Evolutionary conservation across 2,329 filamentous ascomycete species (phyloP).

Genomic region (Neofusicoccum sp.): DNA sequence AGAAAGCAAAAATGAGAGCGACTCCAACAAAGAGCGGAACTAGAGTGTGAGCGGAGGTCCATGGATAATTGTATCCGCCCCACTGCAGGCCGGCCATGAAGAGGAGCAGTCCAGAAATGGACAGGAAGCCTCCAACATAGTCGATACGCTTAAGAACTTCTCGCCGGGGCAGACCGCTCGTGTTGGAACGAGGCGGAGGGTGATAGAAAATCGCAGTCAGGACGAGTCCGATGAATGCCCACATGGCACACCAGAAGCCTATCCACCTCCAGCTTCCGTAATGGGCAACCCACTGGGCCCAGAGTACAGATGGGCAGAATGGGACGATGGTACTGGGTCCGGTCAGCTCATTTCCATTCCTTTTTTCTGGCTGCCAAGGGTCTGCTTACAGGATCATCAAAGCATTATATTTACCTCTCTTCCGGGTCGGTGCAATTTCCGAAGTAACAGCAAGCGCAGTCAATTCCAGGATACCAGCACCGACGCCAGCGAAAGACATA

Average conservation of each 20-base stretch:
- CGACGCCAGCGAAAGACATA: conserved; percentile 35
- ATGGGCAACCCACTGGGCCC: conserved; percentile 32
- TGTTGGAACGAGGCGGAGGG: conserved; percentile 31
- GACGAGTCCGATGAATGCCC: conserved; percentile 27
- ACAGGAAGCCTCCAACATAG: conserved; percentile 31
- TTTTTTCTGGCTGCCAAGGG: too few relatives aligned
- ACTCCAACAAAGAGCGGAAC: conserved; percentile 38
- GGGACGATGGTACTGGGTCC: conserved; percentile 29
- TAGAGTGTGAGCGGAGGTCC: conserved; percentile 39
- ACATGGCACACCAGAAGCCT: conserved; percentile 34
- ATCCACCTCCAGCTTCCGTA: conserved; percentile 32
- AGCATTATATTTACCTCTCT: conserved; percentile 15
- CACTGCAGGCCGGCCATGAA: conserved; percentile 42
- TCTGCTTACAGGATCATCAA: conserved; percentile 11
- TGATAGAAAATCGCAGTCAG: conserved; percentile 29
- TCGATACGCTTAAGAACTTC: conserved; percentile 34
- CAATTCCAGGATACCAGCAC: conserved; percentile 35
- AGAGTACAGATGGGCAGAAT: conserved; percentile 33
- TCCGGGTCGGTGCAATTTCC: conserved; percentile 12
- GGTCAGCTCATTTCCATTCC: not conserved
- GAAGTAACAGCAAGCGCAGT: conserved; percentile 31
- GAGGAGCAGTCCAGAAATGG: conserved; percentile 32
- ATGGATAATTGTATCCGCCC: conserved; percentile 40
- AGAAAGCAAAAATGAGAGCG: conserved; percentile 32
- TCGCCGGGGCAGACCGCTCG: conserved; percentile 31